Evolutionary conservation across 768 basidiomycete genomes (phyloP).

Genomic region (Mycena maculata): DNA sequence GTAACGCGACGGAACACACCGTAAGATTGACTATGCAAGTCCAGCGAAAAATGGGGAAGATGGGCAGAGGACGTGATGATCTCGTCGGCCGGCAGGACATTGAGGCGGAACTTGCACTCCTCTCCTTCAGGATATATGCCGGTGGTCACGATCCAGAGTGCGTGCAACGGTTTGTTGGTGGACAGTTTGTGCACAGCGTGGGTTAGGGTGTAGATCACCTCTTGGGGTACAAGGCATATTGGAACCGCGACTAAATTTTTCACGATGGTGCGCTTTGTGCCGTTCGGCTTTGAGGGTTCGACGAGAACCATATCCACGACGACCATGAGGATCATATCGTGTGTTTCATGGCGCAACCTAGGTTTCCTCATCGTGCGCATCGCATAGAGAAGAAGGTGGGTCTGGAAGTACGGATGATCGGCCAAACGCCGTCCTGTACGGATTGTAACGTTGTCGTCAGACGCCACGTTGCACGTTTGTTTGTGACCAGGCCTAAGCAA

Average conservation of each 20-base stretch:
- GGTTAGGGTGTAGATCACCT: background rate
- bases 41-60: background rate
- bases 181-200: background rate
- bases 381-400: background rate
- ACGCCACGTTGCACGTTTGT: background rate
- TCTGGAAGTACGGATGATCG: background rate
- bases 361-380: background rate
- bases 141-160: background rate
- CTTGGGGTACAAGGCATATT: background rate
- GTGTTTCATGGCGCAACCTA: background rate
- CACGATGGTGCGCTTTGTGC: background rate
- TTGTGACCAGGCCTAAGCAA: background rate
- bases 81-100: background rate
- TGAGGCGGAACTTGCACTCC: background rate
- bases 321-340: background rate
- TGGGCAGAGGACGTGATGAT: background rate
- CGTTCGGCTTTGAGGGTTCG: background rate
- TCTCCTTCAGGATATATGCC: background rate
- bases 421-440: background rate
- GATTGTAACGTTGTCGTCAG: background rate
- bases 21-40: background rate
- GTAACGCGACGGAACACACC: background rate
- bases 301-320: background rate
- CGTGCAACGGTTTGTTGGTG: background rate
- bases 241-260: background rate